phyloP scores from a whole-genome alignment of 1,284 basidiomycete species.

The Sphaerobolus stellatus region DNA sequence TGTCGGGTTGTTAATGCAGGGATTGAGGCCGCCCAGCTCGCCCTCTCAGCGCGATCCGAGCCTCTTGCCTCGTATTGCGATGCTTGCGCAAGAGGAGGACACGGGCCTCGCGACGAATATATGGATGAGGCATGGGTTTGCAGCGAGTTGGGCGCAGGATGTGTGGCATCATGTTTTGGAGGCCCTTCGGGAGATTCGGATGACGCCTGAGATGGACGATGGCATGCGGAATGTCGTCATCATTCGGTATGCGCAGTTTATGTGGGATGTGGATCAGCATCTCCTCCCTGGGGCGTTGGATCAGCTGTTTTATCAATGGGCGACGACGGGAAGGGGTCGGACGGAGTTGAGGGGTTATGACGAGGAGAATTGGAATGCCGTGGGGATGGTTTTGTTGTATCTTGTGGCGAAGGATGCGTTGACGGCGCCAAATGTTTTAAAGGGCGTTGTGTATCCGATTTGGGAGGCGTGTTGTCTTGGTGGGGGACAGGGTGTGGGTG shows the following conservation, averaged over 20 bases:
- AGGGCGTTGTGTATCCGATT: slow-evolving; percentile 70
- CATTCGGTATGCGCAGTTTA: slow-evolving; percentile 63
- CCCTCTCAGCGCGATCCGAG: slow-evolving; percentile 12
- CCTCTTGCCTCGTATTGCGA: slow-evolving; percentile 33
- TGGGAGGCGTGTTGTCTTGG: slow-evolving; percentile 57
- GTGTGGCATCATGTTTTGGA: slow-evolving; percentile 78
- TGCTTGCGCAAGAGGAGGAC: slow-evolving; percentile 54
- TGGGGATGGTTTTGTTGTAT: slow-evolving; percentile 60
- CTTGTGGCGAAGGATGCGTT: slow-evolving; percentile 67
- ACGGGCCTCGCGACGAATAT: slow-evolving; percentile 74
- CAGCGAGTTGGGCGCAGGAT: slow-evolving; percentile 70
- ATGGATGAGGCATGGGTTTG: slow-evolving; percentile 40
- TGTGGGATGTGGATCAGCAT: slow-evolving; percentile 71
- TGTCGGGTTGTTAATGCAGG: slow-evolving; percentile 53
- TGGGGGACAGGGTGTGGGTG: slow-evolving; percentile 38
- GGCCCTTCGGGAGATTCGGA: slow-evolving; percentile 64
- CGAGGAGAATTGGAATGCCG: slow-evolving; percentile 63
- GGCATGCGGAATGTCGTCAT: slow-evolving; percentile 50
- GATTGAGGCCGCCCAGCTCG: slow-evolving; percentile 7
- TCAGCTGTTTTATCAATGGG: slow-evolving; percentile 65
- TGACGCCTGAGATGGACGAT: slow-evolving; percentile 49
- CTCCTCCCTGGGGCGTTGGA: slow-evolving; percentile 64
- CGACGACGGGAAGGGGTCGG: slow-evolving; percentile 60
- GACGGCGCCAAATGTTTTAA: slow-evolving; percentile 65
- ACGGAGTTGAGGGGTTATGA: slow-evolving; percentile 57